phyloP scores from a whole-genome alignment of 805 yeast species.

The Metschnikowia picachoensis region DNA sequence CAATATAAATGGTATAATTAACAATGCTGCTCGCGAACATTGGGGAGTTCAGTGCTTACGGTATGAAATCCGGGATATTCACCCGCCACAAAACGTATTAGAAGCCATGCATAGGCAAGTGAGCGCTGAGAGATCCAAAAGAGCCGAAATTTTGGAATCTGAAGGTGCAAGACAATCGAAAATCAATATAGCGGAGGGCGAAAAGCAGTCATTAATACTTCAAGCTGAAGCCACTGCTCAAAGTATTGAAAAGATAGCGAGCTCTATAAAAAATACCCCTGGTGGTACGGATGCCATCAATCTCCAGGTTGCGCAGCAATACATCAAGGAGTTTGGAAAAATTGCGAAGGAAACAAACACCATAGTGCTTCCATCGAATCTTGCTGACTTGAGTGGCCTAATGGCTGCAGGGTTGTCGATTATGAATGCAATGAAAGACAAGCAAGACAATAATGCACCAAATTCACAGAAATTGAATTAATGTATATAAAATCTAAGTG shows the following conservation, averaged over 20 bases:
- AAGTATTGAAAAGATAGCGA: slow-evolving; percentile 60
- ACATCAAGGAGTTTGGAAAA: slow-evolving; percentile 76
- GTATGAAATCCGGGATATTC: slow-evolving; percentile 83
- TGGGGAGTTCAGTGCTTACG: slow-evolving; percentile 86
- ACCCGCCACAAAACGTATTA: slow-evolving; percentile 80
- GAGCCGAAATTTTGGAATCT: slow-evolving; percentile 66
- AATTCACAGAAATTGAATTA: not conserved
- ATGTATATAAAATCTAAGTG: not conserved
- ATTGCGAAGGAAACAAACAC: slow-evolving; percentile 81
- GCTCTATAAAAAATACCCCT: slow-evolving; percentile 62
- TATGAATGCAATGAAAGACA: slow-evolving; percentile 35
- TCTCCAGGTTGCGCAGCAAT: slow-evolving; percentile 77
- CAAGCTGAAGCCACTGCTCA: slow-evolving; percentile 72
- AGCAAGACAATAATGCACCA: not conserved
- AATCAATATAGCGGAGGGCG: slow-evolving; percentile 70
- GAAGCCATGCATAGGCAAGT: slow-evolving; percentile 93
- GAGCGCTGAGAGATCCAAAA: slow-evolving; percentile 79
- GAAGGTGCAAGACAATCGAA: slow-evolving; percentile 63
- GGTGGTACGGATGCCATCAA: slow-evolving; percentile 75
- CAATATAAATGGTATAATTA: slow-evolving; percentile 73
- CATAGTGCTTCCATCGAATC: slow-evolving; percentile 68
- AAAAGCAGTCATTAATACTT: slow-evolving; percentile 61
- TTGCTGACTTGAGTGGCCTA: slow-evolving; percentile 69
- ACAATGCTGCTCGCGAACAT: slow-evolving; percentile 72
- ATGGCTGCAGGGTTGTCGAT: slow-evolving; percentile 77